Percentiles rank a stretch among this genome's conserved stretches.
These are phyloP conservation scores for Pontederia crassipes DNA, from an alignment of 176 grass and related monocot genomes.

Conservation along the genomic window DNA sequence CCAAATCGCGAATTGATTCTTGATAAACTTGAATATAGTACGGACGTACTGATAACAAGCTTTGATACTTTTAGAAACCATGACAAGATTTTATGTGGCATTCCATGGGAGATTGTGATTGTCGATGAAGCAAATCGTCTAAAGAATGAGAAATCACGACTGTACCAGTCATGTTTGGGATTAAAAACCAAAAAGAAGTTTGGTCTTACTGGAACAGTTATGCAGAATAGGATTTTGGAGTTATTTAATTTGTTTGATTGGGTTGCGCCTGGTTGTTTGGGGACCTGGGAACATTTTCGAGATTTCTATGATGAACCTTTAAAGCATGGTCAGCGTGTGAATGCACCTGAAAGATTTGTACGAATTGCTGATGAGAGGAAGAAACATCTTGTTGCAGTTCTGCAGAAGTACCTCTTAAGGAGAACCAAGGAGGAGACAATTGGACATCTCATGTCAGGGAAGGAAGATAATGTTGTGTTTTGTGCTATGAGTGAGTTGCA, in stretches of 20 bases:
- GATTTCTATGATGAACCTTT: slow-evolving; percentile 84
- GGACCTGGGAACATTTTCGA: slow-evolving; percentile 79
- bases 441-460: slow-evolving; percentile 92
- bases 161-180: slow-evolving; percentile 69
- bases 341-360: slow-evolving; percentile 79
- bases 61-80: slow-evolving; percentile 92
- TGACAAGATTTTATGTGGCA: slow-evolving; percentile 61
- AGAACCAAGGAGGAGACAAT: slow-evolving; percentile 96
- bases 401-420: slow-evolving; percentile 72
- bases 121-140: slow-evolving; percentile 91
- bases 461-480: slow-evolving; percentile 97
- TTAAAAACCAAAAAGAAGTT: slow-evolving; percentile 68
- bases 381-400: slow-evolving; percentile 74
- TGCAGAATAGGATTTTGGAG: slow-evolving; percentile 94
- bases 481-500: slow-evolving; percentile 96
- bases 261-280: slow-evolving; percentile 72
- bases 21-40: slow-evolving; percentile 49
- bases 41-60: slow-evolving; percentile 84
- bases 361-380: slow-evolving; percentile 79
- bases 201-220: slow-evolving; percentile 89
- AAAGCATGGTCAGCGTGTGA: slow-evolving; percentile 82
- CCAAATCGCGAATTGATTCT: slow-evolving; percentile 80
- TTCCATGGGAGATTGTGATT: slow-evolving; percentile 81
- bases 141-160: slow-evolving; percentile 82
- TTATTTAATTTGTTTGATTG: slow-evolving; percentile 98